Conservation (phyloP, 2,329 filamentous ascomycete genomes). For the Penicillium decumbens region DNA sequence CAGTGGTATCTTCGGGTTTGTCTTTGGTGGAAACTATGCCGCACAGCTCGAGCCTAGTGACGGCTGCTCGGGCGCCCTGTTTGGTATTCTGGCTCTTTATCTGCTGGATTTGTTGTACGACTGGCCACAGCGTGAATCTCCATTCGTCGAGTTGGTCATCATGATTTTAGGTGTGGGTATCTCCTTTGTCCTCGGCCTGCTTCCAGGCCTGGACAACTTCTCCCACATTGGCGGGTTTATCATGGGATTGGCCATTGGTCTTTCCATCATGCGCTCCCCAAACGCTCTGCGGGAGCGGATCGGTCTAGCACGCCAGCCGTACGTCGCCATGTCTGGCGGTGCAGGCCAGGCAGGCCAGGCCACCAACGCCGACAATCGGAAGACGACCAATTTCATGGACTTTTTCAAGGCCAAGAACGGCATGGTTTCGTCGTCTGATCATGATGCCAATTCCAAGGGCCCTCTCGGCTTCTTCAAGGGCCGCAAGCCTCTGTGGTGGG, state of each 20-base stretch:
- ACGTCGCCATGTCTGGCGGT: slow-evolving; percentile 60
- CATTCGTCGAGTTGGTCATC: slow-evolving; percentile 79
- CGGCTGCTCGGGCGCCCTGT: slow-evolving; percentile 84
- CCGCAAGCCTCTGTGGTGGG: slow-evolving; percentile 92
- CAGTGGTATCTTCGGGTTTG: slow-evolving; percentile 91
- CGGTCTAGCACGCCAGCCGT: slow-evolving; percentile 63
- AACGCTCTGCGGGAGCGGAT: slow-evolving; percentile 71
- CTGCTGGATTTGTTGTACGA: slow-evolving; percentile 89
- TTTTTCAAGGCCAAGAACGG: slow-evolving; percentile 55
- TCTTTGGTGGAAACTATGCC: slow-evolving; percentile 90
- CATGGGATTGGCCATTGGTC: slow-evolving; percentile 81
- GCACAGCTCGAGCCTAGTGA: slow-evolving; percentile 75
- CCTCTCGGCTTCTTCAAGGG: slow-evolving; percentile 77
- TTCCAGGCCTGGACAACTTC: slow-evolving; percentile 95
- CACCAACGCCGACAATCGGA: slow-evolving; percentile 32
- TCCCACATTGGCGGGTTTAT: slow-evolving; percentile 94
- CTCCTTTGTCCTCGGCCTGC: slow-evolving; percentile 83
- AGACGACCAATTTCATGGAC: slow-evolving; percentile 51
- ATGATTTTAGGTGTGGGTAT: slow-evolving; percentile 81
- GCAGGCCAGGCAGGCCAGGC: slow-evolving; percentile 29
- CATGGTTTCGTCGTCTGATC: slow-evolving; percentile 25
- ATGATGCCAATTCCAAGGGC: slow-evolving; percentile 7
- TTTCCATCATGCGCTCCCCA: slow-evolving; percentile 85
- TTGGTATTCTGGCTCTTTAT: slow-evolving; percentile 83
- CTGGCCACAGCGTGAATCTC: slow-evolving; percentile 73